A percentile compares a stretch with the other conserved stretches of the same genome.
Conservation (phyloP, 2,329 filamentous ascomycete genomes). For the Geosmithia flava region DNA sequence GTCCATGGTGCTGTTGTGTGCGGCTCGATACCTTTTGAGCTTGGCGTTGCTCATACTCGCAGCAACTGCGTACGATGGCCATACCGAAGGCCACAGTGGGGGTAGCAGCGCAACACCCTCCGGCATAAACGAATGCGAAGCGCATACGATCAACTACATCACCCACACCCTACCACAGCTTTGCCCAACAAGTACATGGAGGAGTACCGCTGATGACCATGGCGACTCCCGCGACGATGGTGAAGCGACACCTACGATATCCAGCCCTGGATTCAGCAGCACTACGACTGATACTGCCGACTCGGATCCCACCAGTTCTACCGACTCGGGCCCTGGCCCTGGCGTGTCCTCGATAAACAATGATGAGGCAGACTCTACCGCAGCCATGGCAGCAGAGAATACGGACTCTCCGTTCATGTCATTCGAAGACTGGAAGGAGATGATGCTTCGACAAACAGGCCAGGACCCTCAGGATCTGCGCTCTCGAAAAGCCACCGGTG, state of each 20-base stretch:
- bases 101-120: not conserved
- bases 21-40: not conserved
- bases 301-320: not conserved
- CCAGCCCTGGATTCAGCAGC: not conserved
- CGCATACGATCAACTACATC: slow-evolving; percentile 67
- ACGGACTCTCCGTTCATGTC: slow-evolving; percentile 59
- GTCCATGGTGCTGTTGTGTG: not conserved
- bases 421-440: slow-evolving; percentile 96
- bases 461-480: slow-evolving; percentile 58
- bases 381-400: slow-evolving; percentile 6
- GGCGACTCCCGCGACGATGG: not conserved
- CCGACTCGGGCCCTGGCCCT: not conserved
- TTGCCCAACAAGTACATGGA: slow-evolving; percentile 56
- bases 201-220: slow-evolving; percentile 10
- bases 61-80: not conserved
- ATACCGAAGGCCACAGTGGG: not conserved
- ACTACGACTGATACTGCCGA: slow-evolving; percentile 1
- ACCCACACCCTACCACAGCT: slow-evolving; percentile 67
- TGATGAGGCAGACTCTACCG: not conserved
- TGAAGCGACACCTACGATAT: not conserved
- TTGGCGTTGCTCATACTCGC: not conserved
- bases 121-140: slow-evolving; percentile 27
- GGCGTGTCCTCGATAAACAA: not conserved
- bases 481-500: slow-evolving; percentile 44
- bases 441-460: slow-evolving; percentile 75